Evolutionary conservation across 306 rosid species (phyloP).

Genomic region (Myrica gale): DNA sequence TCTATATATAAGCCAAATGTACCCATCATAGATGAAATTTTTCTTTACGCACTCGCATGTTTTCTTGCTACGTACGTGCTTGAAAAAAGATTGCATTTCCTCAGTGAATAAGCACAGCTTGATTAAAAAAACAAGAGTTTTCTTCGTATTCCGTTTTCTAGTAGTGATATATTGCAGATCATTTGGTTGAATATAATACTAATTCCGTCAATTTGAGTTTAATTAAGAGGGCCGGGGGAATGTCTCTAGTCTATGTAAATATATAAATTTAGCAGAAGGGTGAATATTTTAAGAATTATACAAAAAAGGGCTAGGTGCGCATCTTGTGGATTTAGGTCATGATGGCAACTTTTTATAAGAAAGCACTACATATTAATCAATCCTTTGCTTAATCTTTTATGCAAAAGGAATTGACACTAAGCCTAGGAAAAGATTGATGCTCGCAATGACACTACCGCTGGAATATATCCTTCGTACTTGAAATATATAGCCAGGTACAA

Average conservation of each 20-base stretch:
- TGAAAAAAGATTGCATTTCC: not conserved
- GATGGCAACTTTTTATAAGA: constrained; percentile 31
- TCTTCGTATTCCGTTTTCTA: not conserved
- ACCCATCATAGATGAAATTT: too few species aligned
- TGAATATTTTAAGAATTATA: constrained; percentile 6
- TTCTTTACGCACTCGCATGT: not conserved
- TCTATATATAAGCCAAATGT: not conserved
- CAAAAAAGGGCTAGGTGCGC: constrained; percentile 31
- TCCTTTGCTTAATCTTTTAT: constrained; percentile 32
- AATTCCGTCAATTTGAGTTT: not conserved
- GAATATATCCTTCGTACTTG: constrained; percentile 46
- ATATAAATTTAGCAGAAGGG: not conserved
- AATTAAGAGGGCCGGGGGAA: not conserved
- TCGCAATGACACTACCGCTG: constrained; percentile 17
- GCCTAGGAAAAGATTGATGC: constrained; percentile 38
- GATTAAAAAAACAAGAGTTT: not conserved
- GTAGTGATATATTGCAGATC: not conserved
- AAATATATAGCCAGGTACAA: constrained; percentile 27
- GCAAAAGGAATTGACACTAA: constrained; percentile 37
- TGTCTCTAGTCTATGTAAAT: not conserved
- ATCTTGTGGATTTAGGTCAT: constrained; percentile 33
- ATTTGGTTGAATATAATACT: not conserved
- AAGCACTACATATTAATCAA: constrained; percentile 23
- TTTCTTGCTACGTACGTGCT: not conserved
- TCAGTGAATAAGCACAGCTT: not conserved